phyloP scores from a whole-genome alignment of 208 protist genomes.

The Crithidia bombi region DNA sequence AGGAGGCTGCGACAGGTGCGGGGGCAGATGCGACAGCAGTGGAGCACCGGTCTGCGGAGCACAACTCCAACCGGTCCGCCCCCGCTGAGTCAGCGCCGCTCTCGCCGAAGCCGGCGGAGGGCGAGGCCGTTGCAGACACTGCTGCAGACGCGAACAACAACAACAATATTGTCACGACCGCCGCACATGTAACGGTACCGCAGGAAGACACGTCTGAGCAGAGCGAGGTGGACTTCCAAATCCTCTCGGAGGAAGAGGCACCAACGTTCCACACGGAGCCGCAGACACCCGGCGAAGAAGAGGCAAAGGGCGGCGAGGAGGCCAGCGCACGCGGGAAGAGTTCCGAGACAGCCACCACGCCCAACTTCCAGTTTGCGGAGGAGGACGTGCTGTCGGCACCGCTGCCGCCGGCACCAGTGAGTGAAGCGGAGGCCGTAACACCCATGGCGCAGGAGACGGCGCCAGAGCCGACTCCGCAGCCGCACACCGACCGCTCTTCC shows the following conservation, averaged over 20 bases:
- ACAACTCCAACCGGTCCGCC: too few species aligned
- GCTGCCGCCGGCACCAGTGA: not conserved
- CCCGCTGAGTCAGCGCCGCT: not conserved
- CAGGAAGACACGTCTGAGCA: constrained; percentile 1
- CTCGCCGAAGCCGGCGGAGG: not conserved
- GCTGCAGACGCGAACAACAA: not conserved
- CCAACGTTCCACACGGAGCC: constrained; percentile 13
- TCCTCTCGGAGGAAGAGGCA: constrained; percentile 7
- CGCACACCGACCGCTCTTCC: constrained; percentile 3
- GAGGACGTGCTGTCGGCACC: not conserved
- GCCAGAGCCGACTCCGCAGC: constrained; percentile 17
- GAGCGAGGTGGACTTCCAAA: constrained; percentile 20
- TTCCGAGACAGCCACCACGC: not conserved
- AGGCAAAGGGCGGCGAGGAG: not conserved
- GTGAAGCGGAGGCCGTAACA: constrained; percentile 1
- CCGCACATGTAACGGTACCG: not conserved
- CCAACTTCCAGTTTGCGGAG: not conserved
- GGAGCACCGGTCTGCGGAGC: too few species aligned
- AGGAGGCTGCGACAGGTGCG: not conserved
- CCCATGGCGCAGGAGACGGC: constrained; percentile 14
- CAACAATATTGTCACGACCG: not conserved
- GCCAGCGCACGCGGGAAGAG: not conserved
- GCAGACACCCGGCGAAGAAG: not conserved
- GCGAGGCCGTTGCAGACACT: not conserved
- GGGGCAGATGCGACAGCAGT: not conserved